phyloP scores from a whole-genome alignment of 2,329 filamentous ascomycete genomes.

The Tolypocladium ovalisporum region DNA sequence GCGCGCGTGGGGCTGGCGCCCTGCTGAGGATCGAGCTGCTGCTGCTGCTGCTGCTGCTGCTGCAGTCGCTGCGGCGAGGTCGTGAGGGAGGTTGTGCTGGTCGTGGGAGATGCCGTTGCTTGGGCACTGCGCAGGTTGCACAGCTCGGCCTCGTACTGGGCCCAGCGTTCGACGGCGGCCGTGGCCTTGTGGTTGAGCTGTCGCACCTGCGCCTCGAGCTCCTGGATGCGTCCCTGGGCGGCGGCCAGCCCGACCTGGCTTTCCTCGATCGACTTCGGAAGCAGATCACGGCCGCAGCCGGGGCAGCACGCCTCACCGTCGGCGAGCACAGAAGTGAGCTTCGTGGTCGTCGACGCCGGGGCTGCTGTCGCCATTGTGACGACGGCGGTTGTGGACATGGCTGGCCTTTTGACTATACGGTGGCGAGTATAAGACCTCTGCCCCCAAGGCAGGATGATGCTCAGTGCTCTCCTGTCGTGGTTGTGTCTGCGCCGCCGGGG shows the following conservation, averaged over 20 bases:
- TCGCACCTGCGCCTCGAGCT: conserved; percentile 61
- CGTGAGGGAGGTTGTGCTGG: conserved; percentile 17
- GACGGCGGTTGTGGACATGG: conserved; percentile 15
- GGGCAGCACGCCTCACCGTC: conserved; percentile 33
- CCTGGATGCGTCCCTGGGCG: conserved; percentile 50
- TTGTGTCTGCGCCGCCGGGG: background rate
- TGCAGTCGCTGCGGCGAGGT: conserved; percentile 2
- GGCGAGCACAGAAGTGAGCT: conserved; percentile 7
- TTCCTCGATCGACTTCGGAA: conserved; percentile 17
- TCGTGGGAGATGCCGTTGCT: conserved; percentile 10
- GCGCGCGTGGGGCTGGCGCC: conserved; percentile 21
- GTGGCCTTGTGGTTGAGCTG: conserved; percentile 61
- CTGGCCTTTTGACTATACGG: conserved; percentile 5
- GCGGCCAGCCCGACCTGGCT: conserved; percentile 32
- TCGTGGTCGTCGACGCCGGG: conserved; percentile 9
- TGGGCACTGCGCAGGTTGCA: conserved; percentile 38
- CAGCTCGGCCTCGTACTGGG: conserved; percentile 74
- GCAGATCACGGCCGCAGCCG: conserved; percentile 34
- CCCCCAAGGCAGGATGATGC: background rate
- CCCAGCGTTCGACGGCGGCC: conserved; percentile 52
- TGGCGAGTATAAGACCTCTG: background rate
- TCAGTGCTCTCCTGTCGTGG: background rate
- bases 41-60: conserved; percentile 4
- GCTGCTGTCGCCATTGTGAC: conserved; percentile 21
- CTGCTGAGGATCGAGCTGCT: conserved; percentile 4